A percentile compares a stretch with the other conserved stretches of the same genome.
Evolutionary conservation across 2,329 filamentous ascomycete species (phyloP).

Genomic region (Onygenales sp.): DNA sequence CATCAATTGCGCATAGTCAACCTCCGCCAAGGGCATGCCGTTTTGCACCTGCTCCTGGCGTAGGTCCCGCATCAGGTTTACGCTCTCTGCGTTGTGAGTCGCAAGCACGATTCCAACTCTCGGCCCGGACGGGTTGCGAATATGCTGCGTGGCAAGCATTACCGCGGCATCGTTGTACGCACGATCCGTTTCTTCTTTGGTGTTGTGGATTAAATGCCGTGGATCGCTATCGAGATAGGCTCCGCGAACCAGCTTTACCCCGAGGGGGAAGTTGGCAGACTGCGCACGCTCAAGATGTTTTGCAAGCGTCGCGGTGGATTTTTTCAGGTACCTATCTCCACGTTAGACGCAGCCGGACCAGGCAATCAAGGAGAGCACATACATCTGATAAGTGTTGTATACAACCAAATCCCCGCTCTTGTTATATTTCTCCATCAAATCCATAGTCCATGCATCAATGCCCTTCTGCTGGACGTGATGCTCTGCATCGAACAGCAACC

Average conservation of each 20-base stretch:
- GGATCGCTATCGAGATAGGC: conserved; percentile 44
- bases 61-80: conserved; percentile 41
- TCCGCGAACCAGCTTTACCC: conserved; percentile 45
- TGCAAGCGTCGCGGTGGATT: conserved; percentile 35
- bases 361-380: neutral
- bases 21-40: conserved; percentile 35
- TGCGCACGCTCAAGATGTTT: conserved; percentile 38
- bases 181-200: conserved; percentile 38
- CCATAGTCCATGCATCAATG: conserved; percentile 45
- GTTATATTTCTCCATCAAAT: conserved; percentile 46
- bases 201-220: conserved; percentile 36
- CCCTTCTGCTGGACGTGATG: conserved; percentile 43
- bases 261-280: conserved; percentile 40
- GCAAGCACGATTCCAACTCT: conserved; percentile 47
- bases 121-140: conserved; percentile 29
- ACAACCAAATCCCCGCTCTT: conserved; percentile 40
- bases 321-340: conserved; percentile 33
- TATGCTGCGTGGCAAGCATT: conserved; percentile 43
- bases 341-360: neutral
- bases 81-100: conserved; percentile 49
- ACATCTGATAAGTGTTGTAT: conserved; percentile 46
- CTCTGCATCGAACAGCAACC: conserved; percentile 46
- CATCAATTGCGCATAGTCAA: conserved; percentile 70
- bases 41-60: conserved; percentile 36
- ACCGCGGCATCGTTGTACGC: conserved; percentile 50